Percentiles rank a stretch among this genome's conserved stretches.
These are phyloP conservation scores for Fusarium beomiforme DNA, from an alignment of 2,329 filamentous ascomycete species.

Conservation along the genomic window DNA sequence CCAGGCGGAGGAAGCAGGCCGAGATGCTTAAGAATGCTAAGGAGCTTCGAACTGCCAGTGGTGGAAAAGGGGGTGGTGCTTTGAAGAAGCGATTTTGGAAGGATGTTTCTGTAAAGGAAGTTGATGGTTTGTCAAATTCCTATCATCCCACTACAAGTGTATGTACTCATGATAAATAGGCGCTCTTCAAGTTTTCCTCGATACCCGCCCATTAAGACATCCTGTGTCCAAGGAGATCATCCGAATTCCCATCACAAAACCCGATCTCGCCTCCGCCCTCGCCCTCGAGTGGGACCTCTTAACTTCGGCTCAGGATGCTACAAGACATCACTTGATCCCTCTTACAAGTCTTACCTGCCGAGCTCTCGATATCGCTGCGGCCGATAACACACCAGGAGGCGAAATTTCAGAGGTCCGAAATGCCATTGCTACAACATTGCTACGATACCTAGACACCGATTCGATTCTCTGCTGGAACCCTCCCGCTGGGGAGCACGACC, in stretches of 20 bases:
- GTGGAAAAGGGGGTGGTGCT: conserved; percentile 54
- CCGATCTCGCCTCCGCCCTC: conserved; percentile 83
- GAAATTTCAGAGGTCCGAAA: conserved; percentile 65
- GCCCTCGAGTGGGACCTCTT: conserved; percentile 95
- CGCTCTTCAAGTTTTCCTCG: conserved; percentile 74
- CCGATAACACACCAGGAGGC: conserved; percentile 60
- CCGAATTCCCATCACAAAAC: conserved; percentile 77
- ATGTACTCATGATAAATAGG: conserved; percentile 46
- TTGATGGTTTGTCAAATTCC: conserved; percentile 62
- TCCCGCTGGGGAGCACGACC: conserved; percentile 59
- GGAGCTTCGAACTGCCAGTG: conserved; percentile 53
- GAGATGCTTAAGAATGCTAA: conserved; percentile 64
- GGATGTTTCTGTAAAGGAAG: conserved; percentile 76
- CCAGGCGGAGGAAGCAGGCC: conserved; percentile 63
- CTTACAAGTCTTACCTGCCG: conserved; percentile 87
- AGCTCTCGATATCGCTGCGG: conserved; percentile 80
- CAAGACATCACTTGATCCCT: conserved; percentile 88
- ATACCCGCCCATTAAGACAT: conserved; percentile 81
- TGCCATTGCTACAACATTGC: conserved; percentile 72
- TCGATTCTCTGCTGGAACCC: conserved; percentile 89
- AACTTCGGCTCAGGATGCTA: conserved; percentile 81
- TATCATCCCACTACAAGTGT: neutral
- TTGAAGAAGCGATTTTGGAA: conserved; percentile 87
- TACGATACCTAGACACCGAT: conserved; percentile 93
- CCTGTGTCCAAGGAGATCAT: conserved; percentile 77